Conservation (phyloP, 352 stramenopile genomes). For the Aphanomyces cochlioides region DNA sequence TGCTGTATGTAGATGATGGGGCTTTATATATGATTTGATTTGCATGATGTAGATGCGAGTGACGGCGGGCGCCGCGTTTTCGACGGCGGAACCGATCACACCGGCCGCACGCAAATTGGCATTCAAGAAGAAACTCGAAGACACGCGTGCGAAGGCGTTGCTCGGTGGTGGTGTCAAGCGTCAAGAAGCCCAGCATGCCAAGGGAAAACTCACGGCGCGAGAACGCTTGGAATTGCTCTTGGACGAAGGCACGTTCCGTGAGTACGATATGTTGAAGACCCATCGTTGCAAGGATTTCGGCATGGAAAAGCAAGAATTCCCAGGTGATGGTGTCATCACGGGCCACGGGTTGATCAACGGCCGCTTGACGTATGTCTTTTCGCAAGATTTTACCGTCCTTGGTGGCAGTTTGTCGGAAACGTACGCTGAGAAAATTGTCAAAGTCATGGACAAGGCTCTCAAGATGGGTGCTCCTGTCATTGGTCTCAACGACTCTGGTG, state of each 20-base stretch:
- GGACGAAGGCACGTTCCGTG: constrained; percentile 92
- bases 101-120: constrained; percentile 60
- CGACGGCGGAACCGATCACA: constrained; percentile 38
- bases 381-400: constrained; percentile 97
- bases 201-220: constrained; percentile 95
- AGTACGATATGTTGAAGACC: constrained; percentile 95
- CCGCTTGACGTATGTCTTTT: constrained; percentile 95
- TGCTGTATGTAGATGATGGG: no score
- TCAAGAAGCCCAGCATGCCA: constrained; percentile 90
- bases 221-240: constrained; percentile 95
- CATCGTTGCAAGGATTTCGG: constrained; percentile 97
- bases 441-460: constrained; percentile 98
- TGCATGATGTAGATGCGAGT: constrained; percentile 18
- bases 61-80: constrained; percentile 13
- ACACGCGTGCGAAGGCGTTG: constrained; percentile 68
- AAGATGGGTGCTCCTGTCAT: constrained; percentile 95
- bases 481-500: constrained; percentile 97
- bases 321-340: constrained; percentile 96
- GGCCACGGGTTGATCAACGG: constrained; percentile 93
- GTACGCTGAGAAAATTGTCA: constrained; percentile 98
- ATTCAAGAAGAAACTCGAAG: constrained; percentile 67
- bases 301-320: constrained; percentile 90
- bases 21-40: background rate
- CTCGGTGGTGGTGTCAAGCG: constrained; percentile 82
- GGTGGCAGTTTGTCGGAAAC: constrained; percentile 94